Evolutionary conservation across 1,284 basidiomycete species (phyloP).

Genomic region (Volvariella surrecta): DNA sequence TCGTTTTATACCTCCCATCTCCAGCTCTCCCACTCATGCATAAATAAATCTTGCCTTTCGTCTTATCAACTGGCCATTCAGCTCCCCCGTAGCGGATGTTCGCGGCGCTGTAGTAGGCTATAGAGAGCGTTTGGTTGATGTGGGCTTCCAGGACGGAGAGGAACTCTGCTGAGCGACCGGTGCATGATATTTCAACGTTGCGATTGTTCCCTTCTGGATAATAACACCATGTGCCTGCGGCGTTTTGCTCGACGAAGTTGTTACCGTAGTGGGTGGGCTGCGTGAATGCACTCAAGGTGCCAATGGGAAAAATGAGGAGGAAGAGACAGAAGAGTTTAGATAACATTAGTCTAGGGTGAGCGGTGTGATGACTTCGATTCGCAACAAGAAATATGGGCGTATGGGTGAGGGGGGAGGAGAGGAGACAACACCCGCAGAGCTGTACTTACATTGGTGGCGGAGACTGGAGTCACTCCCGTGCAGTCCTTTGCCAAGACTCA

Average conservation of each 20-base stretch:
- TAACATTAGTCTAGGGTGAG: no score
- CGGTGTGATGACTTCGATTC: no score
- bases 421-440: no score
- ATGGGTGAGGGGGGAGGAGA: no score
- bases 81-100: constrained; percentile 8
- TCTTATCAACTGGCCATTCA: constrained; percentile 6
- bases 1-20: constrained; percentile 10
- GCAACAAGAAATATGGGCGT: no score
- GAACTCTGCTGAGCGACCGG: constrained; percentile 8
- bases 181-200: constrained; percentile 10
- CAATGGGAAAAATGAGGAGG: no score
- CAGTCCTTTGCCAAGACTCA: no score
- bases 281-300: constrained; percentile 6
- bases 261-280: constrained; percentile 4
- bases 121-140: constrained; percentile 9
- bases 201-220: constrained; percentile 8
- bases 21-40: constrained; percentile 9
- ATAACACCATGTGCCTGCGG: constrained; percentile 9
- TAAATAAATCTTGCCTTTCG: constrained; percentile 8
- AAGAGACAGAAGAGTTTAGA: no score
- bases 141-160: constrained; percentile 6
- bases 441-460: no score
- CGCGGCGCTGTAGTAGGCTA: constrained; percentile 10
- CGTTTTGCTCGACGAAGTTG: constrained; percentile 10
- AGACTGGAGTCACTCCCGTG: no score